These are phyloP conservation scores for Favolaschia claudopus DNA, from an alignment of 768 basidiomycete genomes.

Conservation along the genomic window DNA sequence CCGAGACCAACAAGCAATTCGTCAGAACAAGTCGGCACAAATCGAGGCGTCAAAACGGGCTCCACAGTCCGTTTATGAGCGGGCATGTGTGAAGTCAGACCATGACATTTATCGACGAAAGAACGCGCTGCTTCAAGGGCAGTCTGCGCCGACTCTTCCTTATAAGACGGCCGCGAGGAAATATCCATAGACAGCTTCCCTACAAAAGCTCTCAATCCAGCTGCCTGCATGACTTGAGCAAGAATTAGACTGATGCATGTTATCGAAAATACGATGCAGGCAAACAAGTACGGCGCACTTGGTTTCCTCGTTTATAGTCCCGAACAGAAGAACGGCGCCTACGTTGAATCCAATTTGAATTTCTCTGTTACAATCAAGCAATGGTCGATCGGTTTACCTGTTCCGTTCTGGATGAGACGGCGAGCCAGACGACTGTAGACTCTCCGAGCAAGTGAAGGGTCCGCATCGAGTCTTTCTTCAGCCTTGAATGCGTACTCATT, in stretches of 20 bases:
- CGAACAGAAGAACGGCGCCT: conserved; percentile 78
- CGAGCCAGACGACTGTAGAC: conserved; percentile 75
- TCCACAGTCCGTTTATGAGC: conserved; percentile 63
- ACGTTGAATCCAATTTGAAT: too few relatives aligned
- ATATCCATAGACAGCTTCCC: conserved; percentile 93
- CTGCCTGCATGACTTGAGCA: conserved; percentile 73
- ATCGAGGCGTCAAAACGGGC: conserved; percentile 89
- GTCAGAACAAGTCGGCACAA: conserved; percentile 88
- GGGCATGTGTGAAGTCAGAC: conserved; percentile 48
- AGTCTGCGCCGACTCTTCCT: conserved; percentile 60
- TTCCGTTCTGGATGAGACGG: conserved; percentile 77
- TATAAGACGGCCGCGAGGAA: conserved; percentile 73
- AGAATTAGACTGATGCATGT: conserved; percentile 85
- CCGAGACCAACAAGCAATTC: conserved; percentile 71
- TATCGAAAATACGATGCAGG: background rate
- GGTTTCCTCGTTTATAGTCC: conserved; percentile 82
- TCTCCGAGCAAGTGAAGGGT: conserved; percentile 62
- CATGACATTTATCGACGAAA: conserved; percentile 63
- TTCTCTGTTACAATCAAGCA: too few relatives aligned
- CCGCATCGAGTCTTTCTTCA: conserved; percentile 75
- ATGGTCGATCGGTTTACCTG: too few relatives aligned
- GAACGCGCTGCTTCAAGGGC: conserved; percentile 59
- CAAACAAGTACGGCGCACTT: conserved; percentile 60
- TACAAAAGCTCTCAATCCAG: conserved; percentile 82
- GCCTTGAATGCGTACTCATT: conserved; percentile 84